Percentiles rank a stretch among this genome's conserved stretches.
Conservation (phyloP, 257 asterid species). For the Striga asiatica region DNA sequence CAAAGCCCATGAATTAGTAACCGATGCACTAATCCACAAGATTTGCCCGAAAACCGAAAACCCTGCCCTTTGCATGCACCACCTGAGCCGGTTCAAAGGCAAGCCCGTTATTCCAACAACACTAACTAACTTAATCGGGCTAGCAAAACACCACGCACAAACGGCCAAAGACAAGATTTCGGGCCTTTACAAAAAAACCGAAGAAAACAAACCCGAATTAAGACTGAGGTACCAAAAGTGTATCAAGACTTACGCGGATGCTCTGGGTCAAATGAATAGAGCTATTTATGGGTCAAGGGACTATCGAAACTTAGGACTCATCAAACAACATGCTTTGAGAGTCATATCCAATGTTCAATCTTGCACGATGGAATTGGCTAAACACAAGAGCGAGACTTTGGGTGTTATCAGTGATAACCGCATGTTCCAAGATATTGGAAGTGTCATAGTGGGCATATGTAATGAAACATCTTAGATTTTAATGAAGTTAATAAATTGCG, state of each 20-base stretch:
- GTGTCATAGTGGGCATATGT: neutral
- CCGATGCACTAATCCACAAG: neutral
- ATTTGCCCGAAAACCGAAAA: neutral
- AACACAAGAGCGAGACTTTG: neutral
- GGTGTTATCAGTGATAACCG: neutral
- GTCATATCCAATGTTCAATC: neutral
- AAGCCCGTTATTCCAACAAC: neutral
- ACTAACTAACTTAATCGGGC: neutral
- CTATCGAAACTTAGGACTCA: neutral
- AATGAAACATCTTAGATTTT: neutral
- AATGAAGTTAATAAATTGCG: too few relatives aligned
- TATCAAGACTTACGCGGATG: neutral
- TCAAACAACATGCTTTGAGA: neutral
- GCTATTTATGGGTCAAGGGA: too few relatives aligned
- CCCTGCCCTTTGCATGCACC: neutral
- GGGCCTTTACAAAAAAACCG: neutral
- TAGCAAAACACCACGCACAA: neutral
- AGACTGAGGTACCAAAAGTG: neutral
- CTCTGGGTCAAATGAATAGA: neutral
- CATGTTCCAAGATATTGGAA: neutral
- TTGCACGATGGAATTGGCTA: neutral
- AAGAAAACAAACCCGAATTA: conserved; percentile 1
- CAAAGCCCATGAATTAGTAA: neutral
- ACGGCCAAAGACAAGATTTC: neutral
- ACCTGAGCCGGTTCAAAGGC: conserved; percentile 1